Percentiles rank a stretch among this genome's conserved stretches.
Conservation (phyloP, 441 rosid species). For the Gossypium aridum region DNA sequence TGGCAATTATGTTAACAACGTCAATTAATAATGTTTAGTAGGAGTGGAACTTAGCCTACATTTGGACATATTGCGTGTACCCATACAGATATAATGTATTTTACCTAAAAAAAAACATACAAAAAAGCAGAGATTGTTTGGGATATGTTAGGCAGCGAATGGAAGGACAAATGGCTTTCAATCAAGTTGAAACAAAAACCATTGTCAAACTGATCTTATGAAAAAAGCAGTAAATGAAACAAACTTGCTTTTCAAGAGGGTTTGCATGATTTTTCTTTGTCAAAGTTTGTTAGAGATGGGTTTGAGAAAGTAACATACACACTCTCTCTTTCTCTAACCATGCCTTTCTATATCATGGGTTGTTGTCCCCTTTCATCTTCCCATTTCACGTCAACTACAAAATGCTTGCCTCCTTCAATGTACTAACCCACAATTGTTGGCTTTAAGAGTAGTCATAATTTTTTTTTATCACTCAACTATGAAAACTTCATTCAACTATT, state of each 20-base stretch:
- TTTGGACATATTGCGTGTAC: constrained; percentile 11
- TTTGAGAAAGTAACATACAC: not conserved
- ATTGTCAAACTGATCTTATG: constrained; percentile 6
- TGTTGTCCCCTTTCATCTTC: not conserved
- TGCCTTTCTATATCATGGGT: not conserved
- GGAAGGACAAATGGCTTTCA: constrained; percentile 5
- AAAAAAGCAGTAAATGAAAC: constrained; percentile 8
- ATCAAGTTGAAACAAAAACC: not conserved
- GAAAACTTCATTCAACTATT: too few relatives aligned
- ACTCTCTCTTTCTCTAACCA: not conserved
- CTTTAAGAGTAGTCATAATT: too few relatives aligned
- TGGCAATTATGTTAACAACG: too few relatives aligned
- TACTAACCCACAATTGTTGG: not conserved
- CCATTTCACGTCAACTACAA: not conserved
- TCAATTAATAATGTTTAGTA: not conserved
- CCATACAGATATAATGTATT: not conserved
- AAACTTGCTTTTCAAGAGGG: not conserved
- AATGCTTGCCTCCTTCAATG: constrained; percentile 1
- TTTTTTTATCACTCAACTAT: too few relatives aligned
- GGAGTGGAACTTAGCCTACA: not conserved
- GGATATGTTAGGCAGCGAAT: constrained; percentile 27
- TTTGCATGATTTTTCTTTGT: not conserved
- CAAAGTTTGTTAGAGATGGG: not conserved
- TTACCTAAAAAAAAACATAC: not conserved
- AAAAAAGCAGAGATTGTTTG: not conserved